phyloP scores from a whole-genome alignment of 2,329 filamentous ascomycete genomes.

The Neoascochyta sp. region DNA sequence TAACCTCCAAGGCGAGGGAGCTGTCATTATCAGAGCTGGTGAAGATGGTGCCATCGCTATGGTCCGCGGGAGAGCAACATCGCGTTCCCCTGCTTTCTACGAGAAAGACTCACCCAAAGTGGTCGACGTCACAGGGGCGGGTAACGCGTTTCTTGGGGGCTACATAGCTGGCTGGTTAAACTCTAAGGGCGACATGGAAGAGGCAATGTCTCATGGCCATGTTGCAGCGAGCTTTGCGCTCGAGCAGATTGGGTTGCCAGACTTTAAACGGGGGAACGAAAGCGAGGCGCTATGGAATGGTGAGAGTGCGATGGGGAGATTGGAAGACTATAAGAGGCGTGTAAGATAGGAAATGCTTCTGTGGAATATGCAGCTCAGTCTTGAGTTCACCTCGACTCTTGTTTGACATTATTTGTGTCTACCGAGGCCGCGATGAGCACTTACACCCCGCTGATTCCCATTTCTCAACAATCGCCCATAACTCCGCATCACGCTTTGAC shows the following conservation, averaged over 20 bases:
- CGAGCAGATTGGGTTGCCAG: conserved; percentile 24
- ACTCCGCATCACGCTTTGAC: too few species aligned
- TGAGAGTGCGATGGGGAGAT: background rate
- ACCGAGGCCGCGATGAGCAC: too few species aligned
- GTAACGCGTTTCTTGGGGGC: conserved; percentile 22
- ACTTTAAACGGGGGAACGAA: too few species aligned
- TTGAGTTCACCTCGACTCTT: too few species aligned
- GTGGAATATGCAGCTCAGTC: too few species aligned
- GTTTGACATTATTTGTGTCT: too few species aligned
- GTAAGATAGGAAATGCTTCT: too few species aligned
- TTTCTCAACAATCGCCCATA: too few species aligned
- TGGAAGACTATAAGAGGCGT: background rate
- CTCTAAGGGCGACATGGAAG: conserved; percentile 1
- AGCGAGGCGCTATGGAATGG: background rate
- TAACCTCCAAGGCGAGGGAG: conserved; percentile 1
- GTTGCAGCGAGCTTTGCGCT: conserved; percentile 22
- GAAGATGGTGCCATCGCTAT: conserved; percentile 7
- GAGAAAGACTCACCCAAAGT: conserved; percentile 2
- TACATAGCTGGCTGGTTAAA: conserved; percentile 13
- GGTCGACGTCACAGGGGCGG: conserved; percentile 22
- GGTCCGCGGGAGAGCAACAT: background rate
- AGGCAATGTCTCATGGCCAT: conserved; percentile 12
- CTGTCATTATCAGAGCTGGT: conserved; percentile 12
- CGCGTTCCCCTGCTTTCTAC: conserved; percentile 16
- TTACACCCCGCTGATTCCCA: too few species aligned